These are phyloP conservation scores for Peronospora destructor DNA, from an alignment of 352 stramenopile genomes.

Conservation along the genomic window DNA sequence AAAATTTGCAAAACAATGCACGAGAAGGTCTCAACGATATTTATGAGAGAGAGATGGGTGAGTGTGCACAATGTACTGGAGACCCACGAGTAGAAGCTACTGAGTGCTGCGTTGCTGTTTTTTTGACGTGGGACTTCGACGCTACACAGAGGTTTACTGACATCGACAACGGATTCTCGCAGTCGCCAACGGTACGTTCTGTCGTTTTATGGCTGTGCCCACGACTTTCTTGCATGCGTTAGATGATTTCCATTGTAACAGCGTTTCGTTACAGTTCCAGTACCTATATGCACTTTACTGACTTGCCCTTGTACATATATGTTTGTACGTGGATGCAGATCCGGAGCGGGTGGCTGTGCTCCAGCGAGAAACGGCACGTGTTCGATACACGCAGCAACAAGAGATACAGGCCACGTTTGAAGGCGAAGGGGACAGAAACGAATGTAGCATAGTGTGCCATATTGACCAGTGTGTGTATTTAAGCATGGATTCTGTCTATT, in stretches of 20 bases:
- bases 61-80: conserved; percentile 31
- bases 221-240: conserved; percentile 14
- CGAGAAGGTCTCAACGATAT: neutral
- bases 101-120: conserved; percentile 26
- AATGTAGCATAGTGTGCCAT: neutral
- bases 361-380: conserved; percentile 44
- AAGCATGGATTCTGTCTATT: too few species aligned
- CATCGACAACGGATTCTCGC: conserved; percentile 28
- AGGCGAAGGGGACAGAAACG: neutral
- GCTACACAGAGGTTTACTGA: conserved; percentile 29
- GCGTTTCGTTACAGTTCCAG: conserved; percentile 13
- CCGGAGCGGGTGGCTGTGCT: conserved; percentile 48
- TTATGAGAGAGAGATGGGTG: conserved; percentile 21
- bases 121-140: conserved; percentile 21
- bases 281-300: conserved; percentile 3
- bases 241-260: conserved; percentile 16
- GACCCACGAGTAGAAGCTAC: conserved; percentile 47
- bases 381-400: conserved; percentile 51
- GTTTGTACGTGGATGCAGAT: conserved; percentile 23
- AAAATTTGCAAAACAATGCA: conserved; percentile 14
- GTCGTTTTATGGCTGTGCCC: neutral
- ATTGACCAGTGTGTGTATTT: too few species aligned
- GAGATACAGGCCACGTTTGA: conserved; percentile 21
- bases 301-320: neutral
- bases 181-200: conserved; percentile 46